Base-by-base conservation (phyloP, 2,329 filamentous ascomycete species). In the Cladophialophora bantiana region DNA sequence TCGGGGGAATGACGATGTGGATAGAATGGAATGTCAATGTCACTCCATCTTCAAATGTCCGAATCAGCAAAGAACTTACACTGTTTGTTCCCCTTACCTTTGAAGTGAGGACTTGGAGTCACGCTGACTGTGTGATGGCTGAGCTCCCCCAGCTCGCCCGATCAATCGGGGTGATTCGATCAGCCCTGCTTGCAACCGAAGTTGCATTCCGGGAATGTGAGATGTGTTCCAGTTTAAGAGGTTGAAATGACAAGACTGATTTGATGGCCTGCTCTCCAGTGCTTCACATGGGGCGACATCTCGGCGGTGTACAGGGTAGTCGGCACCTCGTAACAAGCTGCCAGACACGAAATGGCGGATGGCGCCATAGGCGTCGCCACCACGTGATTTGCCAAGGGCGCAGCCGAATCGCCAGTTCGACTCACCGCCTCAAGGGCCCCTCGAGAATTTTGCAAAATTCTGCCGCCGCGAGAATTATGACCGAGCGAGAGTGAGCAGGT, bases 401-500 rank as follows among this genome's bases (percentile, higher is more conserved):
- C 53, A 45, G n/a, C 20, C 58, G 45, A 52, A 36, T 45, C 45
- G 20, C n/a, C 20, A 2, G n/a, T 10, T 48, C 26, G 18, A 26
- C 40, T 61, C 60, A 62, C 65, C 65, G 55, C 45, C 59, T 54
- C 35, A 15, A 26, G 40, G 15, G 36, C 50, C 58, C 42, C 50
- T 55, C 48, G 50, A 65, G 45, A 55, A 40, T 66, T 67, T 67
- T 67, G 45, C 38, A 54, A 32, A 53, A 67, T 67, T 67, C 65
- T 67, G 65, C 65, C 64, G 58, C n/a, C 18, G 4, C n/a, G 32
- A 50, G 50, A 38, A 32, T 58, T 36, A 52, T 55, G 48, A 42
- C n/a, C 32, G 59, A 62, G 12, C 35, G 20, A 31, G 48, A 42
- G n/a, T 38, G 59, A 62, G 12, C 35, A 15, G 13, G 7, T 31